Evolutionary conservation across 805 yeast genomes (phyloP), one percentile per base, ranked within the genome.

Genomic region (Metschnikowia chrysomelidarum): DNA sequence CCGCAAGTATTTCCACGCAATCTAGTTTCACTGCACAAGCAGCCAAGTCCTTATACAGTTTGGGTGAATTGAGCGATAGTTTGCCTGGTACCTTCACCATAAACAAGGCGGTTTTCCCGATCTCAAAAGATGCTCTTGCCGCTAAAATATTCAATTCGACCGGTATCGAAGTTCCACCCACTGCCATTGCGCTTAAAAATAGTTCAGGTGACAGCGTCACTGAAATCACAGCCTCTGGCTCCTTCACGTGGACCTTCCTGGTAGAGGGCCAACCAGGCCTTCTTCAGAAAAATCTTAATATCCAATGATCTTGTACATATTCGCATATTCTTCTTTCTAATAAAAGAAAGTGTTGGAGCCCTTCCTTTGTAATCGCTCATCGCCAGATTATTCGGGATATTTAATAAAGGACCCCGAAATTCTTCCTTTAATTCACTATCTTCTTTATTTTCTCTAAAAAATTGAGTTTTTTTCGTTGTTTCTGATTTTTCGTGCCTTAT

Each of bases 41-140:
- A 2, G 51, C 51, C 3, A 48, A 38, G 7, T 35, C 44, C 7
- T 17, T 49, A 5, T 62, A 52, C 46, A 49, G 59, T 6, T 44
- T 60, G 37, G 49, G 56, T 2, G 70, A 66, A 34, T 54, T 66
- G 42, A 53, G 50, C 27, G 60, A 56, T 30, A 37, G 46, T 14
- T 47, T 65, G 29, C 68, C 70, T 7, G 33, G 41, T 40, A 46
- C 55, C 12, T 38, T 60, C 32, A 40, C 45, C 11, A 39, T 47
- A 18, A 34, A 40, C 7, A 47, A 47, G 6, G 32, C 30, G 7
- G 11, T 32, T n/a, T 47, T 58, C 22, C 67, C 69, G 4, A 37
- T 66, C 18, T 43, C 57, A 21, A 58, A 53, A 41, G 49, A 47
- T 3, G 22, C 36, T 13, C 56, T 66, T 38, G 45, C 54, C 3